Conservation (phyloP, 2,329 filamentous ascomycete species). For the Geosmithia putterillii region DNA sequence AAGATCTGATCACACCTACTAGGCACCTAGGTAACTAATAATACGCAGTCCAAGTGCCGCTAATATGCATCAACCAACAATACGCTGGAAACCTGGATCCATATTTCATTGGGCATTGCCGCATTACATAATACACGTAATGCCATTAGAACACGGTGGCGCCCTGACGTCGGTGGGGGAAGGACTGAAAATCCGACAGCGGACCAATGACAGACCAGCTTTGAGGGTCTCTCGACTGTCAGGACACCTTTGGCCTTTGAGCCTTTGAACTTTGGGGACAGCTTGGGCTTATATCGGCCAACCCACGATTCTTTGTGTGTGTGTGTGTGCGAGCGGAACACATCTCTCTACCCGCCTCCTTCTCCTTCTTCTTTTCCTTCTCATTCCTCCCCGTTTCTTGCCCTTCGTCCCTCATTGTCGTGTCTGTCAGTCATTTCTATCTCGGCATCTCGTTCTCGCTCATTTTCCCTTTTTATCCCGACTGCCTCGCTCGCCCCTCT, state of each 20-base stretch:
- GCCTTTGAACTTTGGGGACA: not conserved
- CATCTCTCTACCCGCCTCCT: not conserved
- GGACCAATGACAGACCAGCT: slow-evolving; percentile 4
- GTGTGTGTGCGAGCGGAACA: not conserved
- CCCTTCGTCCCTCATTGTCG: not conserved
- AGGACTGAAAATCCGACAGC: not conserved
- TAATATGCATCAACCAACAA: too few species aligned
- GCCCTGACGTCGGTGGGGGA: slow-evolving; percentile 3
- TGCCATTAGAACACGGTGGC: not conserved
- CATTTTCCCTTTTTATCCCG: slow-evolving; percentile 5
- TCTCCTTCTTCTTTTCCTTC: not conserved
- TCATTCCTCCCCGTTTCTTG: not conserved
- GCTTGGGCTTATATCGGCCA: not conserved
- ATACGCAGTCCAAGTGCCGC: too few species aligned
- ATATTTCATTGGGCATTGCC: too few species aligned
- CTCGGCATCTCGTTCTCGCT: slow-evolving; percentile 3
- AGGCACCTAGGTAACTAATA: too few species aligned
- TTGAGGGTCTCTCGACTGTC: slow-evolving; percentile 1
- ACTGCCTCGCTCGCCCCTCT: not conserved
- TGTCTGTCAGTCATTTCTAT: not conserved
- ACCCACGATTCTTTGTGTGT: not conserved
- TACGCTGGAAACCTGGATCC: too few species aligned
- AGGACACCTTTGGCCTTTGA: slow-evolving; percentile 5
- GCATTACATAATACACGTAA: not conserved
- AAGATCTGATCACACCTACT: too few species aligned